Conservation (phyloP, 169 alveolate genomes). For the Babesia ovata region DNA sequence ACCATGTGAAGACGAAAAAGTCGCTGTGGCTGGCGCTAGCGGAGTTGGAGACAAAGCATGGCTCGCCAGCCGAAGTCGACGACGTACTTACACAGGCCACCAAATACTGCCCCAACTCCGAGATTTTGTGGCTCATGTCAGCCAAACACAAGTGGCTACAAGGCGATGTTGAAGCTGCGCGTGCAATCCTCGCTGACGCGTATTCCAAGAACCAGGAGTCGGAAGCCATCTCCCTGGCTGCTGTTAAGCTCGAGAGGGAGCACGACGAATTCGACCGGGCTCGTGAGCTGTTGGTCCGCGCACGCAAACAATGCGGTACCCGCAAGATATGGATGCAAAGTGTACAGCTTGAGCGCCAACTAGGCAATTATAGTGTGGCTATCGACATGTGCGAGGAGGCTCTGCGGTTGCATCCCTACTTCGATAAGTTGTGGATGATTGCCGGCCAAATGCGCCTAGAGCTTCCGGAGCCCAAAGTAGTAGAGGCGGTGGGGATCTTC, state of each 20-base stretch:
- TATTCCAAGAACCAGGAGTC: constrained; percentile 83
- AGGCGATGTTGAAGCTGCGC: constrained; percentile 87
- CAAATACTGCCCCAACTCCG: constrained; percentile 88
- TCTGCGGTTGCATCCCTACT: constrained; percentile 79
- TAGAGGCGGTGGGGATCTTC: constrained; percentile 32
- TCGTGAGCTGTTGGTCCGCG: constrained; percentile 87
- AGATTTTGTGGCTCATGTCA: constrained; percentile 90
- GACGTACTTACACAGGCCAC: constrained; percentile 85
- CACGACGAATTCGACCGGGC: constrained; percentile 91
- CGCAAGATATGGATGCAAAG: constrained; percentile 89
- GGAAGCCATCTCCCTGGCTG: constrained; percentile 87
- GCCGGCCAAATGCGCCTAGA: constrained; percentile 88
- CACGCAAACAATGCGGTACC: constrained; percentile 84
- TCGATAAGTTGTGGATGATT: constrained; percentile 90
- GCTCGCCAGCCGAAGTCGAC: constrained; percentile 83
- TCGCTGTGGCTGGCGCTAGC: constrained; percentile 93
- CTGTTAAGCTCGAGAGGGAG: constrained; percentile 91
- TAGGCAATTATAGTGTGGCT: constrained; percentile 80
- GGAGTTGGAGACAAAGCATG: constrained; percentile 92
- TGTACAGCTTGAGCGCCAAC: constrained; percentile 88
- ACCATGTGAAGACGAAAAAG: constrained; percentile 81
- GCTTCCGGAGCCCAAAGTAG: constrained; percentile 16
- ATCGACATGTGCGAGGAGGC: constrained; percentile 80
- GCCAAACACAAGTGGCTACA: constrained; percentile 90
- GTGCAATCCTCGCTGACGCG: constrained; percentile 87